Conservation (phyloP, 176 grass and related monocot species). For the Avena insularis region DNA sequence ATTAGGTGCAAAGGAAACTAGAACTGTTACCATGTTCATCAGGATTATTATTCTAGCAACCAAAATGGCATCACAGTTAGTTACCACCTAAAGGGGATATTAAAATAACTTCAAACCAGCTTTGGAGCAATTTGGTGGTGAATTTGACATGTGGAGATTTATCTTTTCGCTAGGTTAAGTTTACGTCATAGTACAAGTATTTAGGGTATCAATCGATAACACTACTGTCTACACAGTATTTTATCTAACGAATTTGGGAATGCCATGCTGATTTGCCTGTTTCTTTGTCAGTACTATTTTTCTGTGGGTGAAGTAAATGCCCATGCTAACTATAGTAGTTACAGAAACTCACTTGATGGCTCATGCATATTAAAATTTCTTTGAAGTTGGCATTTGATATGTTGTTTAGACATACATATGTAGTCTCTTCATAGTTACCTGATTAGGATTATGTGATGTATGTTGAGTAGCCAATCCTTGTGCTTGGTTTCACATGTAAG, state of each 20-base stretch:
- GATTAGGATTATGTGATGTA: slow-evolving; percentile 15
- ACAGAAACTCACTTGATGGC: neutral
- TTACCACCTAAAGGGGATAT: slow-evolving; percentile 22
- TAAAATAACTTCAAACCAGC: slow-evolving; percentile 22
- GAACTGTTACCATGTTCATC: slow-evolving; percentile 9
- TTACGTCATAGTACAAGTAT: neutral
- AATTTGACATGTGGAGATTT: neutral
- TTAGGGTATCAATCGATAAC: slow-evolving; percentile 23
- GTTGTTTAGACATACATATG: neutral
- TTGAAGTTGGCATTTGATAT: slow-evolving; percentile 25
- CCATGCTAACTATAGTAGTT: neutral
- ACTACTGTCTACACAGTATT: neutral
- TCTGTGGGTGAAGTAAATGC: neutral
- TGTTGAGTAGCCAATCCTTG: slow-evolving; percentile 6
- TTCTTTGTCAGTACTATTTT: neutral
- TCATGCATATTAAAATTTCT: slow-evolving; percentile 32
- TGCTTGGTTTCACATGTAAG: slow-evolving; percentile 42
- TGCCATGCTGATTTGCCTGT: neutral
- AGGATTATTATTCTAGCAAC: slow-evolving; percentile 27
- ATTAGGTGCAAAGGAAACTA: slow-evolving; percentile 16
- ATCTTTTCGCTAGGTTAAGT: neutral
- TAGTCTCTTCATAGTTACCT: slow-evolving; percentile 19
- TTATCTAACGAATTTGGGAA: slow-evolving; percentile 7
- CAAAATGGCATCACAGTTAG: slow-evolving; percentile 5
- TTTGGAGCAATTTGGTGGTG: neutral